These are phyloP conservation scores for Neurospora sp. DNA, from an alignment of 495 filamentous ascomycete species.

Conservation along the genomic window DNA sequence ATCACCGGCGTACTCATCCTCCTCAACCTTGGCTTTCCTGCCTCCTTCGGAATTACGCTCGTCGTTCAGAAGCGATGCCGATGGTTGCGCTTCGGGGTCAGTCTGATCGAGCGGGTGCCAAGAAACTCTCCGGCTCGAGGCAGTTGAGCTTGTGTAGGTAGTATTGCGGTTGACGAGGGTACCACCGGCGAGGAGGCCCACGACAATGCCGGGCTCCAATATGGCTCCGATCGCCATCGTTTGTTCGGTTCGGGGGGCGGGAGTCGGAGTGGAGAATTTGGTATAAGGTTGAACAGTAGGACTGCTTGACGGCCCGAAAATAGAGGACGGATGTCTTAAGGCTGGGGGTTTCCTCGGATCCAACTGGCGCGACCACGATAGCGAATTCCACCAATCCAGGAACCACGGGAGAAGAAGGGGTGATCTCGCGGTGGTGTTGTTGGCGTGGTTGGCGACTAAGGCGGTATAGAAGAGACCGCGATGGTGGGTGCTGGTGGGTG, in stretches of 20 bases:
- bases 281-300: not conserved
- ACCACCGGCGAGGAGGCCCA: constrained; percentile 21
- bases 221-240: constrained; percentile 25
- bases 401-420: not conserved
- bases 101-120: constrained; percentile 4
- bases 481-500: not conserved
- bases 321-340: not conserved
- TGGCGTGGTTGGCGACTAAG: not conserved
- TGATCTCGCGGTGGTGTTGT: not conserved
- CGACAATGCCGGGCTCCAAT: constrained; percentile 24
- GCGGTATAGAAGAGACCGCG: not conserved
- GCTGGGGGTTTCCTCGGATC: not conserved
- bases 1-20: not conserved
- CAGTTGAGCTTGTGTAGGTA: not conserved
- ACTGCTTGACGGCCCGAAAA: not conserved
- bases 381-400: not conserved
- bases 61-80: not conserved
- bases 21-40: constrained; percentile 7
- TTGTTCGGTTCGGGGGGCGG: not conserved
- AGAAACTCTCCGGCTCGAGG: not conserved
- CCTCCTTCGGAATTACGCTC: constrained; percentile 6
- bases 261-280: not conserved
- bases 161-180: constrained; percentile 26
- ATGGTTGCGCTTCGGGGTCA: constrained; percentile 9
- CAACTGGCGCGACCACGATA: not conserved